Conservation (phyloP, 169 alveolate species). For the Babesia gibsoni region DNA sequence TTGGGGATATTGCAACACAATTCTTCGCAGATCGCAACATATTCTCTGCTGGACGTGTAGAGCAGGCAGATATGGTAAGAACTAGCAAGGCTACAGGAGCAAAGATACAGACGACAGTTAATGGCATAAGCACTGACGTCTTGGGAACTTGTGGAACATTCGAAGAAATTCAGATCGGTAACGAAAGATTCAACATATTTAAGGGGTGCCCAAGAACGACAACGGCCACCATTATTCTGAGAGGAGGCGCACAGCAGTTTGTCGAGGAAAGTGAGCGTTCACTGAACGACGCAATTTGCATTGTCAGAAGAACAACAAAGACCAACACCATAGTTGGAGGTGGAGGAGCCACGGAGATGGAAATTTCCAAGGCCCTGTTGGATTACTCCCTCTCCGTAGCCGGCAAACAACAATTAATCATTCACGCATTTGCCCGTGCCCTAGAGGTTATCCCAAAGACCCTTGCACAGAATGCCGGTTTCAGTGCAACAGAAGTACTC, state of each 20-base stretch:
- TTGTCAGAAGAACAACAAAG: slow-evolving; percentile 91
- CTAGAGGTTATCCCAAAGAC: slow-evolving; percentile 94
- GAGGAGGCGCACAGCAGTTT: slow-evolving; percentile 99
- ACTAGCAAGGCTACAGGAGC: slow-evolving; percentile 97
- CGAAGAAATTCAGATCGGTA: slow-evolving; percentile 97
- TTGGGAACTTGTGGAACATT: slow-evolving; percentile 93
- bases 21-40: slow-evolving; percentile 92
- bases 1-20: slow-evolving; percentile 99
- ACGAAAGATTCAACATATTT: slow-evolving; percentile 95
- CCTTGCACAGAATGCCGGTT: slow-evolving; percentile 96
- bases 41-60: slow-evolving; percentile 98
- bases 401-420: slow-evolving; percentile 92
- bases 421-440: slow-evolving; percentile 93
- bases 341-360: slow-evolving; percentile 95
- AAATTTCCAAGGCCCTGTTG: slow-evolving; percentile 61
- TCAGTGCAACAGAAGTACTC: slow-evolving; percentile 90
- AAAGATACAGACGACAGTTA: slow-evolving; percentile 89
- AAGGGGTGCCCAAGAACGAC: slow-evolving; percentile 88
- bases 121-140: slow-evolving; percentile 85
- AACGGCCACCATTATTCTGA: slow-evolving; percentile 91
- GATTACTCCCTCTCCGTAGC: slow-evolving; percentile 73
- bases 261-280: slow-evolving; percentile 97
- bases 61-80: slow-evolving; percentile 90
- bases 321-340: slow-evolving; percentile 93
- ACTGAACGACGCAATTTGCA: slow-evolving; percentile 95